Evolutionary conservation across 2,329 filamentous ascomycete genomes (phyloP), one percentile per base, ranked within the genome.

Genomic region (Thelonectria discophora): DNA sequence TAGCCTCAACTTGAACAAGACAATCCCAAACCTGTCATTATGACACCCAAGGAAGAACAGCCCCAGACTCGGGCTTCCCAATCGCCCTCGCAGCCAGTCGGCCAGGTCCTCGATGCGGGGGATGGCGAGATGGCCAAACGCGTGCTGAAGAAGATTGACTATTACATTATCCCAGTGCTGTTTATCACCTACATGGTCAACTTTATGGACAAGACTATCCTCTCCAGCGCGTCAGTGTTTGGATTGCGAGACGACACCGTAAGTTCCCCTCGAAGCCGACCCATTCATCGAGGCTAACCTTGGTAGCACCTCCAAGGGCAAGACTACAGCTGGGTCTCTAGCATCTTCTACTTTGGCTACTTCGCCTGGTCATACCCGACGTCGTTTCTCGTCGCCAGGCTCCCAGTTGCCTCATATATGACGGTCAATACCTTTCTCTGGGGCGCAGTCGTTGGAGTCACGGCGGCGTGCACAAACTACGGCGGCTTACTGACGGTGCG

Each of bases 311-410:
- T 72, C 3, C 42, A 65, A 49, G 79, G 76, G 48, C 70, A 76
- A 51, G 73, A 91, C 77, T 93, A 89, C 71, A 85, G 82, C 46
- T 93, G 90, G 90, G 79, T 93, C 18, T 72, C 75, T 17, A 77
- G 76, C 24, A 70, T 78, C 50, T 75, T 79, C 57, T 79, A 79
- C 66, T 67, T 79, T 18, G 77, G 77, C 17, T 84, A 84, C 69
- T 77, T 86, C 5, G 73, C 78, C 9, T 83, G 81, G 71, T 79
- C 81, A 21, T 84, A 83, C 65, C 81, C 83, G 0, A 82, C 81
- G 0, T 82, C 81, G 0, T 66, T 82, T 2, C 72, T 86, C n/a
- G 74, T 86, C 18, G 77, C 82, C 32, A 78, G 78, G 2, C 67
- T 85, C 10, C 82, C 81, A 0, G 70, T 80, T 1, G 82, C 78